Conservation (phyloP, 306 rosid genomes). For the Vigna unguiculata region DNA sequence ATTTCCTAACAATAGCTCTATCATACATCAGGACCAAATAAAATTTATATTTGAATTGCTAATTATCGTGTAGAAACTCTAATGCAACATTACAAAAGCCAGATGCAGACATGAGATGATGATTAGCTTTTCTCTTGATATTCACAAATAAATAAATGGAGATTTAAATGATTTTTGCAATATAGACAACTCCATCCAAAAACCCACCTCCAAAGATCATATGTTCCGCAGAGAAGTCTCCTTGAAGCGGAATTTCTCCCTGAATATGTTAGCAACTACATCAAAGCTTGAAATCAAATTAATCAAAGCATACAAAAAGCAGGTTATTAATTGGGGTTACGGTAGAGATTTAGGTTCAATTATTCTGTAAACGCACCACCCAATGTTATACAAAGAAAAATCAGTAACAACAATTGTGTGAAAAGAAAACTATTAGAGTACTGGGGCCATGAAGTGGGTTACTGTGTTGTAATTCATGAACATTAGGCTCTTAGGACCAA, state of each 20-base stretch:
- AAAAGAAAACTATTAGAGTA: constrained; percentile 5
- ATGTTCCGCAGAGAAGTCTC: constrained; percentile 98
- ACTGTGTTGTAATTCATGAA: neutral
- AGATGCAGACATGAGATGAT: constrained; percentile 21
- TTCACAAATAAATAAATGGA: constrained; percentile 13
- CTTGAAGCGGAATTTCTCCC: constrained; percentile 98
- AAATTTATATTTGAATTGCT: constrained; percentile 16
- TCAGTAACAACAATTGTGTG: neutral
- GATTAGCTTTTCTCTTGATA: constrained; percentile 31
- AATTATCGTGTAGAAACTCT: constrained; percentile 16
- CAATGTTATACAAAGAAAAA: constrained; percentile 6
- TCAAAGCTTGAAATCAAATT: constrained; percentile 38
- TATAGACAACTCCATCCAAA: constrained; percentile 25
- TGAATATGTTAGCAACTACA: constrained; percentile 50
- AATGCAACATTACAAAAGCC: constrained; percentile 25
- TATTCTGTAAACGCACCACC: neutral
- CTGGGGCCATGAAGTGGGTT: constrained; percentile 21
- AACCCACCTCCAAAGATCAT: constrained; percentile 96
- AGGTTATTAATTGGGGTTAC: neutral
- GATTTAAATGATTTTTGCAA: constrained; percentile 29
- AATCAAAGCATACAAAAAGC: constrained; percentile 35
- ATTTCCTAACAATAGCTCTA: too few relatives aligned
- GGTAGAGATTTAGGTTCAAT: constrained; percentile 9
- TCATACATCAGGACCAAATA: constrained; percentile 33
- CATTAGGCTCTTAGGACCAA: constrained; percentile 11